Percentiles rank a stretch among this genome's conserved stretches.
These are phyloP conservation scores for Tulasnella sp. DNA, from an alignment of 768 basidiomycete species.

Conservation along the genomic window DNA sequence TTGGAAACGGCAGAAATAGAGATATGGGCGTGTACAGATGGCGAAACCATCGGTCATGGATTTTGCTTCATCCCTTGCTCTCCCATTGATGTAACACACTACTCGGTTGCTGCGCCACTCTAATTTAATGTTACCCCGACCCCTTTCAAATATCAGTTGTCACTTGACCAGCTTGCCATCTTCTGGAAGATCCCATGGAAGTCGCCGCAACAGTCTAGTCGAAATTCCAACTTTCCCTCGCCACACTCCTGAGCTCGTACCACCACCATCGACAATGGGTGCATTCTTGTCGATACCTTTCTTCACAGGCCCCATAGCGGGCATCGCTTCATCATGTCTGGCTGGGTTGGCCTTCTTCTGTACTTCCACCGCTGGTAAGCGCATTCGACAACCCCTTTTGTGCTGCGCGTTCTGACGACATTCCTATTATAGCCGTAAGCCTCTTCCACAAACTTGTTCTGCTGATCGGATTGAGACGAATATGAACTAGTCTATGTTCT, in stretches of 20 bases:
- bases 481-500: constrained; percentile 80
- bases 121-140: background rate
- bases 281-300: constrained; percentile 31
- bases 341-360: constrained; percentile 75
- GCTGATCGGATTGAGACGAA: constrained; percentile 1
- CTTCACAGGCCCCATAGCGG: constrained; percentile 28
- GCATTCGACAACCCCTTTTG: background rate
- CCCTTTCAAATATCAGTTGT: background rate
- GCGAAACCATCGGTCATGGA: background rate
- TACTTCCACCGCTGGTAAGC: constrained; percentile 68
- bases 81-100: background rate
- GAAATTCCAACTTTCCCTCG: constrained; percentile 11
- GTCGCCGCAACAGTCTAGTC: no score
- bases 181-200: background rate
- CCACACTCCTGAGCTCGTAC: background rate
- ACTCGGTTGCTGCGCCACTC: background rate
- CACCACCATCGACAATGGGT: constrained; percentile 25
- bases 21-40: background rate
- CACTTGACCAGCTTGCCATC: background rate
- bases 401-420: background rate
- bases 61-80: background rate
- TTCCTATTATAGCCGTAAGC: background rate
- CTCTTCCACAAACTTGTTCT: background rate
- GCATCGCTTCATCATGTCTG: constrained; percentile 67
- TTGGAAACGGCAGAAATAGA: constrained; percentile 30